Base-by-base conservation (phyloP, 768 basidiomycete species). In the Mycena leptocephala region DNA sequence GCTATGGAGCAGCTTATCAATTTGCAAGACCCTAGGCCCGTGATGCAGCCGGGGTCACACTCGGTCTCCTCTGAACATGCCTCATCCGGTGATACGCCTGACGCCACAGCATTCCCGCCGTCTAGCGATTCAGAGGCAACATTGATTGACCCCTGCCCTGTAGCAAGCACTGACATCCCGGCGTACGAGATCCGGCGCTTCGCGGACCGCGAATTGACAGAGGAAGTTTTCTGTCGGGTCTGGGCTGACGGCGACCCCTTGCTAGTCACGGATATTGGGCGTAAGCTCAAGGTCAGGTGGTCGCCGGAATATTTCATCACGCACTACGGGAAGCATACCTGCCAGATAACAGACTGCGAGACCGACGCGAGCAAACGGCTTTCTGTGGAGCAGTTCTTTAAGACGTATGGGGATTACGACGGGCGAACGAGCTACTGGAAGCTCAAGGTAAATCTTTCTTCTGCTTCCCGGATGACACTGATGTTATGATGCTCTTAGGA, bases 291-390 rank as follows among this genome's bases (percentile, higher is more conserved):
- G 78, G 83, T 94, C 75, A 82, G 88, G 70, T 99, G 97, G 97
- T 93, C 90, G 6, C 97, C 97, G 0, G 90, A 94, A 70, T 95
- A 93, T 80, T 97, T 99, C 83, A 90, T 92, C 22, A 83, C 91
- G 65, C 88, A 92, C 76, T 94, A 95, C 81, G 93, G 91, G 8
- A 83, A 87, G 13, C 90, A 95, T 75, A 86, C 81, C 32, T 94
- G 94, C 82, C 87, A 93, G 64, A 93, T 98, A 72, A 88, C 96
- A 18, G 95, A 98, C 82, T 98, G 96, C 80, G 93, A 96, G 85
- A 91, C 89, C 3, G 94, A 97, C 69, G 81, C 83, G 64, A 94
- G 91, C 79, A 90, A 89, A 76, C 85, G 89, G 11, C 88, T 92
- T 8, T 93, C 91, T 0, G 93, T 99, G 7, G 89, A 87, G 7